Evolutionary conservation across 73 alveolate species (phyloP).

Genomic region (Blepharisma stoltei): DNA sequence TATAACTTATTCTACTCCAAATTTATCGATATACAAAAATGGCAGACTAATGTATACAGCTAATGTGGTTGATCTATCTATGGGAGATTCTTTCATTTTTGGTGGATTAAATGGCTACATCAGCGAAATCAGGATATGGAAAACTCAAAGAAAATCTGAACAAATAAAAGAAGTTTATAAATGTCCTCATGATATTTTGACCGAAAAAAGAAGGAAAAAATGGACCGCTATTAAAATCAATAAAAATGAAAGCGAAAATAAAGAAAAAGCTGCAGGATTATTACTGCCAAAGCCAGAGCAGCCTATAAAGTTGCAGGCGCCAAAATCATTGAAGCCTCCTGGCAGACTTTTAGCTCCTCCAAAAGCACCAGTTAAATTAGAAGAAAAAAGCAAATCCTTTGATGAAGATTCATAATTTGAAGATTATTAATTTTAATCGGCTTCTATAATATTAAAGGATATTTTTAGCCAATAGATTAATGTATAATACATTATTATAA

Average conservation of each 20-base stretch:
- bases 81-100: not conserved
- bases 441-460: no score
- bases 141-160: not conserved
- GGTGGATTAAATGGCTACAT: constrained; percentile 6
- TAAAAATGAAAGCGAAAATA: not conserved
- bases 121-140: constrained; percentile 23
- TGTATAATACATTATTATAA: no score
- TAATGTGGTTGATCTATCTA: not conserved
- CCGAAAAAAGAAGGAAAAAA: constrained; percentile 12
- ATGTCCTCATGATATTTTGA: constrained; percentile 9
- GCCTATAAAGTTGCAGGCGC: no score
- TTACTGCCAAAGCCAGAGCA: no score
- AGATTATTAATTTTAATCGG: no score
- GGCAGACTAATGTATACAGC: not conserved
- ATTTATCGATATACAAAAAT: not conserved
- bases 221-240: not conserved
- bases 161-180: constrained; percentile 13
- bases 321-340: no score
- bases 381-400: no score
- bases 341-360: no score
- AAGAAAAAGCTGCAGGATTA: not conserved
- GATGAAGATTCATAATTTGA: no score
- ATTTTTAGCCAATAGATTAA: no score
- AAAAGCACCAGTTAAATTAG: no score
- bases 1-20: not conserved